Conservation (phyloP, 352 stramenopile genomes). For the Phytophthora pinifolia region DNA sequence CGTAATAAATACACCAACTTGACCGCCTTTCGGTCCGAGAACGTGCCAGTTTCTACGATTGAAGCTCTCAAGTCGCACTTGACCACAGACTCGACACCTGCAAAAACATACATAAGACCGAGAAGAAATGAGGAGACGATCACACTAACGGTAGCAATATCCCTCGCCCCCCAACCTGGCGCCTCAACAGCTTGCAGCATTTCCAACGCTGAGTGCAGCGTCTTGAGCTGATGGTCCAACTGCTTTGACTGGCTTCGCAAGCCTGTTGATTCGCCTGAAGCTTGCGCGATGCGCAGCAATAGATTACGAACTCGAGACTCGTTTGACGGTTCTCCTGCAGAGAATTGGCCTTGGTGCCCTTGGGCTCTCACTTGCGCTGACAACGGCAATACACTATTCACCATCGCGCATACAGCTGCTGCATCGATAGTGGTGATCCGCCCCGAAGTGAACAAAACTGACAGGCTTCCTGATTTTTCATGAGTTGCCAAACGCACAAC, state of each 20-base stretch:
- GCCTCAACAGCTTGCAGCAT: conserved; percentile 31
- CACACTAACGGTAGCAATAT: too few species aligned
- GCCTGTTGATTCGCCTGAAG: conserved; percentile 32
- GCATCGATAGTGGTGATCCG: conserved; percentile 31
- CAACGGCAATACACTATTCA: conserved; percentile 23
- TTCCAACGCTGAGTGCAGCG: conserved; percentile 46
- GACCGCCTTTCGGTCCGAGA: conserved; percentile 25
- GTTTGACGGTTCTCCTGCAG: conserved; percentile 11
- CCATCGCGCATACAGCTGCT: conserved; percentile 11
- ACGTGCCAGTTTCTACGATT: conserved; percentile 18
- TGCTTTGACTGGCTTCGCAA: conserved; percentile 36
- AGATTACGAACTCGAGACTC: conserved; percentile 38
- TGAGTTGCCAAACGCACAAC: conserved; percentile 32
- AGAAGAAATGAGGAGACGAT: background rate
- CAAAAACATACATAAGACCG: conserved; percentile 1
- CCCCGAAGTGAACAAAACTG: conserved; percentile 41
- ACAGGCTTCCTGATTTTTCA: conserved; percentile 16
- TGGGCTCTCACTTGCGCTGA: conserved; percentile 3
- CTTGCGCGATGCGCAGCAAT: conserved; percentile 38
- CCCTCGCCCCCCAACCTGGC: conserved; percentile 31
- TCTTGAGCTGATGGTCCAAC: conserved; percentile 40
- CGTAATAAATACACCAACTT: conserved; percentile 24
- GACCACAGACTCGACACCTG: conserved; percentile 32
- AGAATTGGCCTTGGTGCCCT: background rate
- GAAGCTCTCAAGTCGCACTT: conserved; percentile 22